Evolutionary conservation across 805 yeast genomes (phyloP), one percentile per base, ranked within the genome.

Genomic region (Peterozyma toletana): DNA sequence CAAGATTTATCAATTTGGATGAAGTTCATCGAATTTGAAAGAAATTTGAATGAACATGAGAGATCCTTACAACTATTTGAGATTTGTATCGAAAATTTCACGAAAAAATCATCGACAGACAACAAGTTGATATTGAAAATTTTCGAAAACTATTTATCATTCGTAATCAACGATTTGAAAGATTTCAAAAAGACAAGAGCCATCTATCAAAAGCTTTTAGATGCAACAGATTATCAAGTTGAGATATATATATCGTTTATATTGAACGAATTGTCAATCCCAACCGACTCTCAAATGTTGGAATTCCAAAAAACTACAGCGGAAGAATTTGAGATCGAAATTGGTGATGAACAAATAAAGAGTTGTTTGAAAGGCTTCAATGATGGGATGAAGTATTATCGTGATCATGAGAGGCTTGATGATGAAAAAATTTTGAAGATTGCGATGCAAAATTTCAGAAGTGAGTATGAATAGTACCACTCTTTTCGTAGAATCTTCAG

Each of bases 21-120:
- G 3, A 70, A 72, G 5, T 89, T 78, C 62, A 81, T 90, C 1
- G 72, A 71, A 3, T 70, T 90, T 50, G 98, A 91, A 59, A 67
- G 64, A 41, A 66, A 66, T 18, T 58, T 86, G 21, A 85, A 82
- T 15, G 97, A 93, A 46, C 58, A 66, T 34, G 83, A 78, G 2
- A 66, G 98, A 40, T 74, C 82, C n/a, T 64, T 77, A 21, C 82
- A 78, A 0, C 70, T 91, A 3, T 83, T 66, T 51, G 74, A 76
- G 30, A 50, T 84, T 5, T 84, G 83, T 1, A 42, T 66, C 44
- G 52, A 59, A 6, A 52, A 60, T 55, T 46, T 7, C 9, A 50
- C 48, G 46, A 59, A 51, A 37, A 49, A 41, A 56, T 46, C 54
- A 42, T 13, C 42, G 50, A 45, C 1, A 16, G 33, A 6, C 34